Base-by-base conservation (phyloP, 2,329 filamentous ascomycete genomes). In the Leptodontidium sp. region DNA sequence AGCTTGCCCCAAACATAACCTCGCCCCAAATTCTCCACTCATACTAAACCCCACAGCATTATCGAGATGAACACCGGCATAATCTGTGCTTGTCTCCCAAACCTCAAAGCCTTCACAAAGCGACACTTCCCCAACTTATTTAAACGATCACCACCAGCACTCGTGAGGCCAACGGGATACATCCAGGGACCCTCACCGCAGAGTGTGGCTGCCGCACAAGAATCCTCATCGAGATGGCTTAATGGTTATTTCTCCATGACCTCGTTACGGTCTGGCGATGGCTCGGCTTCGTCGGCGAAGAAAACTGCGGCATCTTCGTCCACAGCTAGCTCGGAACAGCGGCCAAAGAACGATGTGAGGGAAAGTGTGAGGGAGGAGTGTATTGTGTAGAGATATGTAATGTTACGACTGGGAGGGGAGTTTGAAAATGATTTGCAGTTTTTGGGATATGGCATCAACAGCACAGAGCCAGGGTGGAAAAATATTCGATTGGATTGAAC, bases 61-160 rank as follows among this genome's bases (percentile, higher is more conserved):
- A 61, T 67, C 58, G 65, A 67, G 29, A 43, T 63, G 58, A 62
- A 67, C 26, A 67, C 59, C 12, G 58, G 57, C 5, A 67, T 67
- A 6, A 67, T 67, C 9, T 67, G 65, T 47, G 32, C 58, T 32
- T 67, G 58, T 26, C 40, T 67, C 6, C 58, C 65, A 21, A 50
- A 32, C 26, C 45, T 67, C 32, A 67, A 67, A 47, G 58, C 58
- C 24, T 47, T 62, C 12, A 21, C 45, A 1, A 49, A 62, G 32
- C 59, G 38, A 1, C 59, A 47, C 24, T 62, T 62, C 43, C 59
- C 59, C 24, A 55, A 55, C 15, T 24, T 55, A 2, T 55, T 55
- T 15, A 35, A 32, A 24, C 32, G 29, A n/a, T 24, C 52, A 17
- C 24, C 7, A 29, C 52, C 52, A n/a, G 52, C 52, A 32, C 52